These are phyloP conservation scores for Mycocentrospora acerina DNA, from an alignment of 2,329 filamentous ascomycete genomes.

Conservation along the genomic window DNA sequence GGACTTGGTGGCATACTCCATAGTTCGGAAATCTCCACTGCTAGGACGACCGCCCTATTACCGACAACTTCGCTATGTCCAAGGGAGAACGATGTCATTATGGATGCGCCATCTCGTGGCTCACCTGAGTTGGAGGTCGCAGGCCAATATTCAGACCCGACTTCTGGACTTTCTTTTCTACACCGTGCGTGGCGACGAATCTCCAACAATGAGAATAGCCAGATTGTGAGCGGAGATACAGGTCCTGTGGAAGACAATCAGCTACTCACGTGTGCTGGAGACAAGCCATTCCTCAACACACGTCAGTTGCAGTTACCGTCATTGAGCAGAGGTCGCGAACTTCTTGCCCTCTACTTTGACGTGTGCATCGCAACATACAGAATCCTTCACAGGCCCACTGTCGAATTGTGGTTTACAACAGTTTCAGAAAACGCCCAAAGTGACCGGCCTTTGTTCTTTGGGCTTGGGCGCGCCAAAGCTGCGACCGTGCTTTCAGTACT, in stretches of 20 bases:
- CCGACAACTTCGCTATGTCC: no score
- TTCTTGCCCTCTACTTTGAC: constrained; percentile 58
- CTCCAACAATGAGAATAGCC: constrained; percentile 56
- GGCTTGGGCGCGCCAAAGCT: constrained; percentile 48
- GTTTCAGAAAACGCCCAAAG: constrained; percentile 15
- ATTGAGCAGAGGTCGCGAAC: constrained; percentile 19
- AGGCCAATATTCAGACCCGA: constrained; percentile 58
- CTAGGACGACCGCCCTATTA: no score
- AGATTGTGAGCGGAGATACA: constrained; percentile 13
- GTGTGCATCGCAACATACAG: constrained; percentile 61
- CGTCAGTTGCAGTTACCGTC: constrained; percentile 28
- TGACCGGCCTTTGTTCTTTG: constrained; percentile 38
- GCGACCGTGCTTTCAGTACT: constrained; percentile 42
- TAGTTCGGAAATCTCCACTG: no score
- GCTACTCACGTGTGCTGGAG: constrained; percentile 52
- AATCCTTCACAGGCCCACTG: constrained; percentile 55
- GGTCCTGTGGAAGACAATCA: constrained; percentile 41
- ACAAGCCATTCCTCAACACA: constrained; percentile 50
- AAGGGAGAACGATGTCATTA: neutral
- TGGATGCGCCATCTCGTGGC: constrained; percentile 20
- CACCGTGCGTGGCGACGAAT: constrained; percentile 68
- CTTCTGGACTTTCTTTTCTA: constrained; percentile 58
- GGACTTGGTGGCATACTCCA: no score
- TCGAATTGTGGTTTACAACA: constrained; percentile 48
- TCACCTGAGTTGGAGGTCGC: constrained; percentile 56